Conservation (phyloP, 331 rosid species). For the Malus hybrid region DNA sequence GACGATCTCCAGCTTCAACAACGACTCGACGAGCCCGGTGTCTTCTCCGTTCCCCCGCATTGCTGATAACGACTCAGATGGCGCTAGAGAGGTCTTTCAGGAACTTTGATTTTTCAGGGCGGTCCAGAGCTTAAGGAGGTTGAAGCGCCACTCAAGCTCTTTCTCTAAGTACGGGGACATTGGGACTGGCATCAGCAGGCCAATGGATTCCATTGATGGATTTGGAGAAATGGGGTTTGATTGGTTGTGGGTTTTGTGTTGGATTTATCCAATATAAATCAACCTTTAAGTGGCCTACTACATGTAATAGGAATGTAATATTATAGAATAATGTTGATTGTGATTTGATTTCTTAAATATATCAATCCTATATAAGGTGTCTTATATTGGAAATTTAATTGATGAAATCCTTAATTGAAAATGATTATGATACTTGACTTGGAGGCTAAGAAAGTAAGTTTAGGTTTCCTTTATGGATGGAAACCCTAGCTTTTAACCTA, state of each 20-base stretch:
- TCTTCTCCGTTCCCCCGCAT: not conserved
- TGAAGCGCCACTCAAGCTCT: constrained; percentile 61
- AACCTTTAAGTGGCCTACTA: too few species aligned
- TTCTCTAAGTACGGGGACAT: constrained; percentile 45
- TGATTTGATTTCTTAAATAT: too few species aligned
- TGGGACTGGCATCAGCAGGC: constrained; percentile 36
- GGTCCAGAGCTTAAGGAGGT: constrained; percentile 39
- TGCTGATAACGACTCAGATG: constrained; percentile 25
- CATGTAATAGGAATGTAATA: too few species aligned
- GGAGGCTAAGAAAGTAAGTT: too few species aligned
- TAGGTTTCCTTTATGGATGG: too few species aligned
- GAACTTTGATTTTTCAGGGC: constrained; percentile 30
- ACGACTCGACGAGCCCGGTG: constrained; percentile 33
- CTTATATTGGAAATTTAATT: too few species aligned
- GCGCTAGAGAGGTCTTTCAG: constrained; percentile 17
- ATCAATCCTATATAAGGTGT: too few species aligned
- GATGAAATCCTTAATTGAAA: too few species aligned
- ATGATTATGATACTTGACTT: too few species aligned
- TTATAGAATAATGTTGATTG: too few species aligned
- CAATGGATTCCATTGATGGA: constrained; percentile 52
- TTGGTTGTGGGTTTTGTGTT: not conserved
- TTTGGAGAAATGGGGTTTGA: not conserved
- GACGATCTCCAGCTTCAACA: constrained; percentile 64
- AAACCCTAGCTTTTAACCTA: too few species aligned
- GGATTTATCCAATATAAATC: too few species aligned